These are phyloP conservation scores for Rubroboletus pulcherrimus DNA, from an alignment of 768 basidiomycete species.

Conservation along the genomic window DNA sequence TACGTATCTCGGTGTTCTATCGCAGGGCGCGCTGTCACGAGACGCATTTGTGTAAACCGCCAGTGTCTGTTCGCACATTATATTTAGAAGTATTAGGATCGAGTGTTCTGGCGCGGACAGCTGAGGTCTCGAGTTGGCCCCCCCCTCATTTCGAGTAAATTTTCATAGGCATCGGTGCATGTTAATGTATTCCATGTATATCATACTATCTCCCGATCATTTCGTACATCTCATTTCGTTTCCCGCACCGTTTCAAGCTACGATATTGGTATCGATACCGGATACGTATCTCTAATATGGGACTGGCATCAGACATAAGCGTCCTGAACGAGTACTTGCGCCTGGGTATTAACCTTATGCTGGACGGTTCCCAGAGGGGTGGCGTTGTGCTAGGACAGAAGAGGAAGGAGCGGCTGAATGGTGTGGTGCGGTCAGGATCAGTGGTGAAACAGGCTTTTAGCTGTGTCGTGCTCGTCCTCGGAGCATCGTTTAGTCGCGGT, in stretches of 20 bases:
- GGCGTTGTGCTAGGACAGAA: constrained; percentile 9
- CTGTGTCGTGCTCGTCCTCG: neutral
- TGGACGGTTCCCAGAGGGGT: constrained; percentile 3
- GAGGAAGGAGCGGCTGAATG: constrained; percentile 3
- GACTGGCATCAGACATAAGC: constrained; percentile 20
- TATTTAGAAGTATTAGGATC: constrained; percentile 9
- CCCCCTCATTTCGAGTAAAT: neutral
- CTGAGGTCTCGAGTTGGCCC: neutral
- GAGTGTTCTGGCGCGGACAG: neutral
- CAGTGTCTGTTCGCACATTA: constrained; percentile 12
- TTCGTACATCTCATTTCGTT: constrained; percentile 19
- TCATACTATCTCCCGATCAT: constrained; percentile 22
- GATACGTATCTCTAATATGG: constrained; percentile 19
- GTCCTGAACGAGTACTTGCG: constrained; percentile 1
- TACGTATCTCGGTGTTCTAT: constrained; percentile 22
- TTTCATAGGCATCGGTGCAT: constrained; percentile 2
- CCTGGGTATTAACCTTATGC: constrained; percentile 14
- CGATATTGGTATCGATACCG: constrained; percentile 20
- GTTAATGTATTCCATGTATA: constrained; percentile 27
- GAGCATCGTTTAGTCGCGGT: neutral
- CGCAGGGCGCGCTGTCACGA: constrained; percentile 46
- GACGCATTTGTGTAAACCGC: constrained; percentile 52
- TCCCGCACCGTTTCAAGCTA: constrained; percentile 6
- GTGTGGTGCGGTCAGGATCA: neutral
- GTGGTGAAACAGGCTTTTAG: constrained; percentile 9